Evolutionary conservation across 2,329 filamentous ascomycete genomes (phyloP).

Genomic region (Calonectria crousiana): DNA sequence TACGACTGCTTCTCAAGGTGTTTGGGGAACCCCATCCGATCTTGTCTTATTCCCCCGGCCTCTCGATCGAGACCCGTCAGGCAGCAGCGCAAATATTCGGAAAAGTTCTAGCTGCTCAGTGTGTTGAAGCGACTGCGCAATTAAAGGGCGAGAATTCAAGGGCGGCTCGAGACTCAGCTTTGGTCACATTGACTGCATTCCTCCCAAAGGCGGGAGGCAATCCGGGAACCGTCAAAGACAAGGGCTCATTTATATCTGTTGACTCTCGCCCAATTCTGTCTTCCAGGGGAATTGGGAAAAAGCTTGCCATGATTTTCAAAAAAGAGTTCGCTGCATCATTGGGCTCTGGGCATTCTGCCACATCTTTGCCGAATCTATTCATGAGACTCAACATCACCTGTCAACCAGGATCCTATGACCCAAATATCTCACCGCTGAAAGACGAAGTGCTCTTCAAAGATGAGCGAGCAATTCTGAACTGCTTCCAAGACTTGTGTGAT

Average conservation of each 20-base stretch:
- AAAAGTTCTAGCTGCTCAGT: conserved; percentile 66
- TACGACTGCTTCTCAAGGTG: conserved; percentile 72
- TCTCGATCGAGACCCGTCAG: conserved; percentile 64
- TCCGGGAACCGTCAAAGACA: conserved; percentile 54
- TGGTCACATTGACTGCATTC: conserved; percentile 55
- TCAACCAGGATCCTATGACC: conserved; percentile 73
- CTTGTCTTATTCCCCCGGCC: conserved; percentile 74
- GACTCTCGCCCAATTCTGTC: conserved; percentile 74
- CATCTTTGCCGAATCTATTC: conserved; percentile 65
- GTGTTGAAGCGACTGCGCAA: conserved; percentile 55
- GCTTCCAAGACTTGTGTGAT: conserved; percentile 60
- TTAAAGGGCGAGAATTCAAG: neutral
- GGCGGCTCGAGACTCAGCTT: neutral
- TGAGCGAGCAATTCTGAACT: conserved; percentile 57
- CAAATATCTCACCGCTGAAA: conserved; percentile 79
- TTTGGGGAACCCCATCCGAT: conserved; percentile 62
- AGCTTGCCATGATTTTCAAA: conserved; percentile 67
- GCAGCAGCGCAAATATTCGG: conserved; percentile 74
- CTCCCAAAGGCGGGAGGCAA: conserved; percentile 66
- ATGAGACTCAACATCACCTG: conserved; percentile 74
- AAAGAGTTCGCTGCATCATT: conserved; percentile 56
- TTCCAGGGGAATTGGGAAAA: conserved; percentile 68
- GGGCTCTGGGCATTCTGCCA: conserved; percentile 39
- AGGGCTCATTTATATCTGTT: conserved; percentile 74
- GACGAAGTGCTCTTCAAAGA: conserved; percentile 78